Evolutionary conservation across 2,329 filamentous ascomycete species (phyloP).

Genomic region (Diaporthe destruens): DNA sequence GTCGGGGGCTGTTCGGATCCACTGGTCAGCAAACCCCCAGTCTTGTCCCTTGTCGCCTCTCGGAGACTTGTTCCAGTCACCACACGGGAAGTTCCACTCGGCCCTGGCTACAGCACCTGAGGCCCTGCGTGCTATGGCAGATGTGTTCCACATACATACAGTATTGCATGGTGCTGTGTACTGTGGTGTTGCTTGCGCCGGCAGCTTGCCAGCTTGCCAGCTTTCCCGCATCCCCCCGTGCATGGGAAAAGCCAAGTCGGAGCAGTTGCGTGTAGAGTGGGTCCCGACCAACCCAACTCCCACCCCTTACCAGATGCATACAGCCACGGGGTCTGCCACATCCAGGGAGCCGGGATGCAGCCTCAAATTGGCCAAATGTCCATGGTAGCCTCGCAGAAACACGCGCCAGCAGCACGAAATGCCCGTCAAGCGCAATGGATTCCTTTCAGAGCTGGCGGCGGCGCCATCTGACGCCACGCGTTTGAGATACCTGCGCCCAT

Average conservation of each 20-base stretch:
- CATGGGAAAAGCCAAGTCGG: conserved; percentile 33
- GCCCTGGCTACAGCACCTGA: conserved; percentile 5
- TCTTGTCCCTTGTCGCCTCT: conserved; percentile 18
- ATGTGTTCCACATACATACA: conserved; percentile 19
- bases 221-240: conserved; percentile 21
- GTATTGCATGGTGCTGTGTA: conserved; percentile 9
- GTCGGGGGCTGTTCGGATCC: conserved; percentile 31
- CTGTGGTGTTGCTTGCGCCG: conserved; percentile 18
- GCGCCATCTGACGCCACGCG: conserved; percentile 39
- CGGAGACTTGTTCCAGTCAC: conserved; percentile 32
- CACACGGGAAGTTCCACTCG: conserved; percentile 30
- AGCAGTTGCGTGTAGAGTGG: conserved; percentile 35
- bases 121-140: conserved; percentile 2
- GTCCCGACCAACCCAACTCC: conserved; percentile 26
- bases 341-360: conserved; percentile 33
- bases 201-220: conserved; percentile 24
- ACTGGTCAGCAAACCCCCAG: conserved; percentile 32
- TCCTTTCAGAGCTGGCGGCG: conserved; percentile 28
- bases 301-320: conserved; percentile 32
- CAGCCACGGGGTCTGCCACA: conserved; percentile 18
- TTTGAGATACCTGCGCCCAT: conserved; percentile 33
- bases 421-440: conserved; percentile 26
- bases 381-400: conserved; percentile 21
- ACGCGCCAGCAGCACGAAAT: conserved; percentile 14
- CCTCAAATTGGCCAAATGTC: conserved; percentile 35